Conservation (phyloP, 2,329 filamentous ascomycete genomes). For the Neonectria sp. region DNA sequence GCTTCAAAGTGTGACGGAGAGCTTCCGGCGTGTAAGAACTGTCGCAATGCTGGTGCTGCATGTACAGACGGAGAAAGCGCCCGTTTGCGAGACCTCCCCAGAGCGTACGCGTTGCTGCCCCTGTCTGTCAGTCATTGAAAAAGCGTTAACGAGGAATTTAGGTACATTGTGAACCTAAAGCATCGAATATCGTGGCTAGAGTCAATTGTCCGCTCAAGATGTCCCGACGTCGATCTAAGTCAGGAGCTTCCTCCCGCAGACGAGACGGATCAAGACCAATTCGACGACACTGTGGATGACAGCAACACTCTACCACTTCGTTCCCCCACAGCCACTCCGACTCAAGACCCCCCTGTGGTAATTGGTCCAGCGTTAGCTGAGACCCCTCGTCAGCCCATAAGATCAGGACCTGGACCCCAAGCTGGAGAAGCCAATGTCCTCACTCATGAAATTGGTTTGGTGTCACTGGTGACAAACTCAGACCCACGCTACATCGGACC, state of each 20-base stretch:
- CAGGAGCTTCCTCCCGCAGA: conserved; percentile 34
- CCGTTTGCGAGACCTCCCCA: conserved; percentile 56
- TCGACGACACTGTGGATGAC: conserved; percentile 26
- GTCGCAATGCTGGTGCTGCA: conserved; percentile 56
- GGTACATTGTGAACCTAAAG: conserved; percentile 55
- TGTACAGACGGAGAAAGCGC: conserved; percentile 63
- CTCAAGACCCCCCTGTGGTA: neutral
- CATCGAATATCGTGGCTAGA: conserved; percentile 63
- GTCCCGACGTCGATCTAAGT: conserved; percentile 59
- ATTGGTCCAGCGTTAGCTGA: neutral
- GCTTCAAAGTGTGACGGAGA: conserved; percentile 61
- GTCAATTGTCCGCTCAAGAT: conserved; percentile 57
- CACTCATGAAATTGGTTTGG: conserved; percentile 67
- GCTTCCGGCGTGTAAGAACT: conserved; percentile 59
- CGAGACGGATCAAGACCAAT: conserved; percentile 31
- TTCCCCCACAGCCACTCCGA: conserved; percentile 3
- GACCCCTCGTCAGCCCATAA: conserved; percentile 28
- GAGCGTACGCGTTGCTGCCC: conserved; percentile 52
- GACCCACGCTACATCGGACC: conserved; percentile 69
- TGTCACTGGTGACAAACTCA: conserved; percentile 63
- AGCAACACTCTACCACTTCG: conserved; percentile 9
- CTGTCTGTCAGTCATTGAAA: no score
- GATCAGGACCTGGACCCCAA: conserved; percentile 28
- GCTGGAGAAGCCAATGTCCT: conserved; percentile 44
- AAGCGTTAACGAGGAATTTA: conserved; percentile 14